phyloP scores from a whole-genome alignment of 2,329 filamentous ascomycete species.

The Penicillium fuscoglaucum region DNA sequence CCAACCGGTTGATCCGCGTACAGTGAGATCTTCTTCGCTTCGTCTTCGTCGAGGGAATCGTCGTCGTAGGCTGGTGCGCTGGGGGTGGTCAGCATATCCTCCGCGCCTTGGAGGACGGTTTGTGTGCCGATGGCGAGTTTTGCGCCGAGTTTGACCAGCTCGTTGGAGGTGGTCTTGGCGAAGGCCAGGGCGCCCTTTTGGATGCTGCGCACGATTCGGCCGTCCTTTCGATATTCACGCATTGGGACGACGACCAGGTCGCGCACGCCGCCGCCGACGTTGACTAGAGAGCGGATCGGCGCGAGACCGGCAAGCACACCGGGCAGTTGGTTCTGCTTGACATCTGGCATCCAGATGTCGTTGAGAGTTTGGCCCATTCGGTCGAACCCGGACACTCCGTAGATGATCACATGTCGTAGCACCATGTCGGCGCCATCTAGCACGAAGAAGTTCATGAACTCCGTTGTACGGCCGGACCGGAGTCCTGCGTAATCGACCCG shows the following conservation, averaged over 20 bases:
- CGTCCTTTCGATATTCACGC: slow-evolving; percentile 90
- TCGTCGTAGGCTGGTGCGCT: slow-evolving; percentile 57
- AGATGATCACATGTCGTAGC: slow-evolving; percentile 85
- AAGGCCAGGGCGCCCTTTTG: slow-evolving; percentile 88
- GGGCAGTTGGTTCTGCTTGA: slow-evolving; percentile 84
- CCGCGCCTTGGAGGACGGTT: slow-evolving; percentile 84
- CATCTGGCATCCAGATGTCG: slow-evolving; percentile 94
- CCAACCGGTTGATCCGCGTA: slow-evolving; percentile 94
- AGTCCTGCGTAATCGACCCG: slow-evolving; percentile 93
- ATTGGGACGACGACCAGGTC: slow-evolving; percentile 89
- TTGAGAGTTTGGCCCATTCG: slow-evolving; percentile 86
- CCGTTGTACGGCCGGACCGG: slow-evolving; percentile 87
- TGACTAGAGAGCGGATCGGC: slow-evolving; percentile 85
- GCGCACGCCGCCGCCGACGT: slow-evolving; percentile 81
- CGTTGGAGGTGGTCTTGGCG: slow-evolving; percentile 87
- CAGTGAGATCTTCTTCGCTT: slow-evolving; percentile 76
- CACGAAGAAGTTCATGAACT: slow-evolving; percentile 98
- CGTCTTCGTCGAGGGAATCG: slow-evolving; percentile 58
- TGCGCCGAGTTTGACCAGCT: slow-evolving; percentile 89
- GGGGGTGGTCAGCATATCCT: slow-evolving; percentile 64
- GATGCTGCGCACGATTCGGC: slow-evolving; percentile 85
- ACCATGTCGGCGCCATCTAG: slow-evolving; percentile 86
- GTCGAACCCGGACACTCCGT: slow-evolving; percentile 88
- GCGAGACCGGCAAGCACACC: slow-evolving; percentile 85
- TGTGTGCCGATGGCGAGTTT: slow-evolving; percentile 95